phyloP scores from a whole-genome alignment of 306 rosid species.

The Astragalus glycyphyllos region DNA sequence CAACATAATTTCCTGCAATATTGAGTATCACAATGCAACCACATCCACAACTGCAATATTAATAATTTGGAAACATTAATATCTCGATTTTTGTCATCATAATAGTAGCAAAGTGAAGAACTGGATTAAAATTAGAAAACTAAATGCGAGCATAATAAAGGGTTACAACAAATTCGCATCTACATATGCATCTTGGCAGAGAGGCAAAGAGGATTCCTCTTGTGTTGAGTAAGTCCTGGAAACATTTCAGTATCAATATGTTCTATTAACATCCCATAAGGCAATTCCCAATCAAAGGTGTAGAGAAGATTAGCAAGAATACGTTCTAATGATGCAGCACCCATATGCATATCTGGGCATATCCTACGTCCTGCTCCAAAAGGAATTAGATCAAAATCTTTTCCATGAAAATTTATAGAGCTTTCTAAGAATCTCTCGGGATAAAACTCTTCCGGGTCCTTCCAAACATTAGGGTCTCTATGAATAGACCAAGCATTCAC shows the following conservation, averaged over 20 bases:
- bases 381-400: constrained; percentile 41
- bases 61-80: too few relatives aligned
- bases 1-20: too few relatives aligned
- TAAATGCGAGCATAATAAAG: too few relatives aligned
- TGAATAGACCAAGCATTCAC: neutral
- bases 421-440: constrained; percentile 36
- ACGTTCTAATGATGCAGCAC: neutral
- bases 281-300: constrained; percentile 45
- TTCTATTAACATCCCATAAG: constrained; percentile 2
- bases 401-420: constrained; percentile 23
- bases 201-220: constrained; percentile 42
- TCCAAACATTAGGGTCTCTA: too few relatives aligned
- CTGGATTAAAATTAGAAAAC: too few relatives aligned
- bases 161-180: too few relatives aligned
- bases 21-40: too few relatives aligned
- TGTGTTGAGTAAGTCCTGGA: constrained; percentile 32
- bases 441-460: constrained; percentile 29
- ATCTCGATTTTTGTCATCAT: too few relatives aligned
- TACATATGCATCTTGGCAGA: constrained; percentile 17
- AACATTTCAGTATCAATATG: constrained; percentile 34
- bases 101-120: too few relatives aligned
- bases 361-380: constrained; percentile 43
- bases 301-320: constrained; percentile 39
- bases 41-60: too few relatives aligned
- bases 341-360: constrained; percentile 39